Evolutionary conservation across 768 basidiomycete species (phyloP), one percentile per base, ranked within the genome.

Genomic region (Agaricus sinodeliciosus): DNA sequence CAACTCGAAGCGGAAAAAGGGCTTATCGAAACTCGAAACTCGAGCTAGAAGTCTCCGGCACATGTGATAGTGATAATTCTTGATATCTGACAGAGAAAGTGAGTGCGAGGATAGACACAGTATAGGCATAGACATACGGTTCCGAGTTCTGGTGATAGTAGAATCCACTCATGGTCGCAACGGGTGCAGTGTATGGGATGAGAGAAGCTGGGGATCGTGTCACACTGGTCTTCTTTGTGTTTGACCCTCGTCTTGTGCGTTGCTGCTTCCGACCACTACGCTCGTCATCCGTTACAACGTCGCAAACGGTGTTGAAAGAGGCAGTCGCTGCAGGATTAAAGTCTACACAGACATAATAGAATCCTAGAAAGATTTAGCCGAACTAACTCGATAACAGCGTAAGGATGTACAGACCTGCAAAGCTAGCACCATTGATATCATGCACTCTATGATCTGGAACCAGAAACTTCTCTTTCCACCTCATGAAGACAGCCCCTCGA

Each of bases 381-480:
- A 49, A 22, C 22, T 22, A 1, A 22, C 22, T 22, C 42, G 25
- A 43, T 9, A 34, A 48, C 26, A 15, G 28, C 42, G 43, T 55
- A 4, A n/a, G 15, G 6, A 3, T 12, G 4, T 15, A 72, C 81
- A 65, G 59, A 91, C 92, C 93, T 62, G 94, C 94, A 67, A 94
- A 96, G 65, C 90, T 92, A 18, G 94, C 94, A 41, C 94, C 94
- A 61, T 83, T 91, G 69, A 97, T 95, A 66, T 94, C 91, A 67
- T 90, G 84, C 27, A 95, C 90, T 55, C 85, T 81, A 70, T 94
- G 90, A 67, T 94, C 90, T 2, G 94, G 94, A n/a, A 97, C 90
- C 49, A 98, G 73, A 69, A 96, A 97, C 62, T 85, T 77, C 70
- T 98, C 95, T 70, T 98, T 98, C 88, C 93, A 94, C 56, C 95